Evolutionary conservation across 345 rosid genomes (phyloP), one percentile per base, ranked within the genome.

Genomic region (Anastatica hierochuntica): DNA sequence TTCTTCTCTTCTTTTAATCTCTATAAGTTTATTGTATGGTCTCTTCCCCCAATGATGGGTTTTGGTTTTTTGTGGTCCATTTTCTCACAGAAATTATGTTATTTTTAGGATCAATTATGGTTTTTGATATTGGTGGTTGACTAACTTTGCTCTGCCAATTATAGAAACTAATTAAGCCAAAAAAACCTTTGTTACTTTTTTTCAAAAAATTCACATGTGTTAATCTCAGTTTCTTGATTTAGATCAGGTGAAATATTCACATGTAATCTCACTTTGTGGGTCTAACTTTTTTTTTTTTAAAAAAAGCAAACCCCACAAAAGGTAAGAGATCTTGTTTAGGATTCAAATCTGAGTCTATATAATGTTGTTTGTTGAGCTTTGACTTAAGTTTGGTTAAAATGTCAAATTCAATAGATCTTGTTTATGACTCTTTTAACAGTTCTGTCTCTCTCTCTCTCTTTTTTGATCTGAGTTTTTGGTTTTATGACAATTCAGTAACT

Each of bases 401-500:
- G 38, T 46, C 46, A 35, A 45, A 19, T 30, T 54, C 62, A 46
- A 4, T 41, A 64, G 49, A 33, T 40, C 45, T 30, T 40, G 12
- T 33, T n/a, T 61, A 14, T 7, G 37, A 33, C 43, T 41, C 15
- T 2, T 4, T 11, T 10, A 21, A 37, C 59, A 18, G 27, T 53
- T 36, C 1, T 62, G 27, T 24, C 27, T 24, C 27, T n/a, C 12
- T 52, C 23, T 54, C 42, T 45, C 33, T 29, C 33, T 8, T 29
- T 41, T 56, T 11, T 58, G 41, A 43, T 65, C 34, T 57, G 43
- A 41, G 31, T 42, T 41, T 40, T 30, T 29, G 9, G 6, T 20
- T 11, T 14, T 29, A 3, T 53, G 53, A 18, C 29, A 54, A 24
- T 71, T 41, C 95, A 92, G 98, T 92, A 49, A 92, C 89, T 3